Conservation (phyloP, 2,329 filamentous ascomycete genomes). For the Claviceps humidiphila region DNA sequence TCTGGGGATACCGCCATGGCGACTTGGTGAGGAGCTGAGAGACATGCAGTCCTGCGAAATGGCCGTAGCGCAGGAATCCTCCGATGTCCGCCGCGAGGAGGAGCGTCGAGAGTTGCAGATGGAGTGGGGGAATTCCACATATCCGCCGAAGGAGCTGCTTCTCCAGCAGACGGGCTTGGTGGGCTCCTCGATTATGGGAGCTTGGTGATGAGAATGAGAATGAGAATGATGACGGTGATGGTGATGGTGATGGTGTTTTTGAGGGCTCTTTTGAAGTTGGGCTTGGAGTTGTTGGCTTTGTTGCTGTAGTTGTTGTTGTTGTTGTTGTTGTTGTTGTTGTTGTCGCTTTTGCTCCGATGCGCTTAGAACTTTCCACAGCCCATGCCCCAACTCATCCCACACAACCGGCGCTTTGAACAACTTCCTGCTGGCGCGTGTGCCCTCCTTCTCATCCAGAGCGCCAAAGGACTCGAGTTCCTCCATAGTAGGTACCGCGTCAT, state of each 20-base stretch:
- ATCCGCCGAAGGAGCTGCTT: neutral
- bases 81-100: constrained; percentile 3
- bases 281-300: neutral
- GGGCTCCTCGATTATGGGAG: neutral
- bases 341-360: constrained; percentile 2
- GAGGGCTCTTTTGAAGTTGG: neutral
- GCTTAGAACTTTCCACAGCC: constrained; percentile 19
- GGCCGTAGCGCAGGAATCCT: constrained; percentile 4
- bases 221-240: neutral
- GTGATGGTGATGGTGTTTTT: neutral
- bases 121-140: neutral
- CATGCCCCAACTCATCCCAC: constrained; percentile 24
- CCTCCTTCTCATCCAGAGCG: constrained; percentile 19
- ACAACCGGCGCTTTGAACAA: constrained; percentile 26
- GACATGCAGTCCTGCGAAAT: constrained; percentile 5
- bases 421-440: constrained; percentile 22
- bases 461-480: constrained; percentile 21
- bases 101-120: constrained; percentile 1
- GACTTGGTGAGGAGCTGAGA: constrained; percentile 6
- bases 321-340: neutral
- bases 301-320: neutral
- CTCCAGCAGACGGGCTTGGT: constrained; percentile 2
- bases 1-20: constrained; percentile 5
- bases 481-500: constrained; percentile 21
- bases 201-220: neutral